Conservation (phyloP, 306 rosid species). For the Pachyrhizus erosus region DNA sequence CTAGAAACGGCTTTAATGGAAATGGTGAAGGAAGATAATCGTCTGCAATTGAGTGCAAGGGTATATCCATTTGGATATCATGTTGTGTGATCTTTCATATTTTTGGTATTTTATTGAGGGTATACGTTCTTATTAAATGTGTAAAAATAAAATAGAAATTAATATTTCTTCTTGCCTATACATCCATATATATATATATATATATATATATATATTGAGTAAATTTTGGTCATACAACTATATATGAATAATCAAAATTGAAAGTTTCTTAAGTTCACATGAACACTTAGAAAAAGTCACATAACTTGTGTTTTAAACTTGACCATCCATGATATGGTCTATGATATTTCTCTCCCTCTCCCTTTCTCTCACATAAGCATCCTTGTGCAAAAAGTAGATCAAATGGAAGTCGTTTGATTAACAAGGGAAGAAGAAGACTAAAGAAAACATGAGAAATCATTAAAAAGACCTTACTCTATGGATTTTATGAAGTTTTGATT, state of each 20-base stretch:
- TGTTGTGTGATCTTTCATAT: conserved; percentile 25
- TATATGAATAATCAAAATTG: not conserved
- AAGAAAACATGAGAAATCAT: conserved; percentile 12
- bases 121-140: conserved; percentile 17
- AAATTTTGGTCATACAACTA: not conserved
- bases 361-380: not conserved
- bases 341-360: not conserved
- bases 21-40: conserved; percentile 84
- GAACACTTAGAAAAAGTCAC: not conserved
- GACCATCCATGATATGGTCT: not conserved
- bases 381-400: conserved; percentile 19
- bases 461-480: not conserved
- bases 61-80: conserved; percentile 58
- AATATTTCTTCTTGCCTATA: not conserved
- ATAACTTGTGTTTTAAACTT: not conserved
- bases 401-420: conserved; percentile 34
- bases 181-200: not conserved
- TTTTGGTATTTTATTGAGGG: conserved; percentile 17
- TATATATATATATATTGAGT: too few species aligned
- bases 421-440: conserved; percentile 19
- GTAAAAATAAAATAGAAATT: conserved; percentile 31
- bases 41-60: conserved; percentile 80
- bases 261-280: not conserved
- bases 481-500: conserved; percentile 17
- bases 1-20: conserved; percentile 95